Percentiles rank a stretch among this genome's conserved stretches.
Evolutionary conservation across 176 grass and related monocot genomes (phyloP).

Genomic region (Eleusine coracana): DNA sequence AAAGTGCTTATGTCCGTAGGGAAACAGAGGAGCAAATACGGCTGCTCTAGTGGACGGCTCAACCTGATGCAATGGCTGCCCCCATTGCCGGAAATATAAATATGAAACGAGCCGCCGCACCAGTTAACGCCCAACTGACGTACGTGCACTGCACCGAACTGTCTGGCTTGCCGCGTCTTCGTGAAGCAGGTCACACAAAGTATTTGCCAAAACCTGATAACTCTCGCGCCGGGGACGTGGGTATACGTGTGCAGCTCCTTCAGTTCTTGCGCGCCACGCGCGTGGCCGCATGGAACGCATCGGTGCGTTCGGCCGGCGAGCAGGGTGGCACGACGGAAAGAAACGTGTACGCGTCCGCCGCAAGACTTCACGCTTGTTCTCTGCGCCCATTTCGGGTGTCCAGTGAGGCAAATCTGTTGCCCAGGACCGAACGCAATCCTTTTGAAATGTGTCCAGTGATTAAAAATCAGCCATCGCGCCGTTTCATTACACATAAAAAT

Average conservation of each 20-base stretch:
- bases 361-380: not conserved
- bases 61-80: not conserved
- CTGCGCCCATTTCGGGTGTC: not conserved
- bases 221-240: not conserved
- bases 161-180: slow-evolving; percentile 1
- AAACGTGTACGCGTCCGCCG: not conserved
- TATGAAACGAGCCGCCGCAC: not conserved
- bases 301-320: not conserved
- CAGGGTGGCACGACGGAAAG: not conserved
- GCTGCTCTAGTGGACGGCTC: not conserved
- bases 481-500: not conserved
- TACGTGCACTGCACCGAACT: slow-evolving; percentile 1
- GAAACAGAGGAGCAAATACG: not conserved
- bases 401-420: not conserved
- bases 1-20: too few species aligned
- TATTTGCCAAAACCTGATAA: not conserved
- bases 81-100: not conserved
- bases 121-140: not conserved
- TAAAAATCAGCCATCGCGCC: not conserved
- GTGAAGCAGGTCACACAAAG: not conserved
- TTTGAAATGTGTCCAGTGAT: not conserved
- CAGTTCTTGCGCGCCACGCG: slow-evolving; percentile 10
- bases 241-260: slow-evolving; percentile 17
- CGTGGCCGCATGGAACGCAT: slow-evolving; percentile 14
- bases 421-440: too few species aligned